A percentile compares a stretch with the other conserved stretches of the same genome.
Conservation (phyloP, 2,329 filamentous ascomycete species). For the Calonectria fujianensis region DNA sequence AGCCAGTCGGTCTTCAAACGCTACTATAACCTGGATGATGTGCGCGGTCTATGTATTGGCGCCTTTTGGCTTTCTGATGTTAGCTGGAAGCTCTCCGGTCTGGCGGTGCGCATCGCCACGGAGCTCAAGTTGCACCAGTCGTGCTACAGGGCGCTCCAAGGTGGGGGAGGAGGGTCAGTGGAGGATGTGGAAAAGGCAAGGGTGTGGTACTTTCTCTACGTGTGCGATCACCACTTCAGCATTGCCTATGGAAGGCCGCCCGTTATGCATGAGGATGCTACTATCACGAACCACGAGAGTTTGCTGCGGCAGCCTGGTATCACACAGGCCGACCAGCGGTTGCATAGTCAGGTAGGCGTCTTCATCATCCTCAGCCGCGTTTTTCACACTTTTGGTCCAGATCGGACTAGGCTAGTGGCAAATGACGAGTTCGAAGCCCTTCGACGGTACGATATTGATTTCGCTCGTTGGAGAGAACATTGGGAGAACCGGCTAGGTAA, state of each 20-base stretch:
- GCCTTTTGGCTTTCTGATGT: constrained; percentile 79
- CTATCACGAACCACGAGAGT: constrained; percentile 74
- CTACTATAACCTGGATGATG: constrained; percentile 72
- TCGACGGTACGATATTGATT: constrained; percentile 55
- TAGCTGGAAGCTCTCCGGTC: constrained; percentile 74
- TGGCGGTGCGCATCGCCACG: constrained; percentile 75
- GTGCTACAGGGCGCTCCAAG: constrained; percentile 66
- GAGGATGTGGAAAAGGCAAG: constrained; percentile 73
- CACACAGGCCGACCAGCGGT: constrained; percentile 72
- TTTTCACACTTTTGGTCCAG: constrained; percentile 75
- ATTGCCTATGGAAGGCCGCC: constrained; percentile 77
- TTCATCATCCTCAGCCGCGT: constrained; percentile 77
- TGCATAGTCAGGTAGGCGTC: constrained; percentile 76
- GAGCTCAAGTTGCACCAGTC: constrained; percentile 74
- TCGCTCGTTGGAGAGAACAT: constrained; percentile 60
- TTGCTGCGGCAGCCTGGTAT: constrained; percentile 70
- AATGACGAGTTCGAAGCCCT: constrained; percentile 59
- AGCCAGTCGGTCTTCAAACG: constrained; percentile 74
- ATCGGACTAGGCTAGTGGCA: constrained; percentile 63
- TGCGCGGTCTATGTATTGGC: constrained; percentile 77
- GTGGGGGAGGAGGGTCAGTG: constrained; percentile 55
- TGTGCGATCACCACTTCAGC: constrained; percentile 80
- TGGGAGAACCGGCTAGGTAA: constrained; percentile 61
- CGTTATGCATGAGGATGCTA: constrained; percentile 74
- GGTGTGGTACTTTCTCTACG: constrained; percentile 78